Evolutionary conservation across 805 yeast genomes (phyloP), one percentile per base, ranked within the genome.

Genomic region (Suhomyces faveliae): DNA sequence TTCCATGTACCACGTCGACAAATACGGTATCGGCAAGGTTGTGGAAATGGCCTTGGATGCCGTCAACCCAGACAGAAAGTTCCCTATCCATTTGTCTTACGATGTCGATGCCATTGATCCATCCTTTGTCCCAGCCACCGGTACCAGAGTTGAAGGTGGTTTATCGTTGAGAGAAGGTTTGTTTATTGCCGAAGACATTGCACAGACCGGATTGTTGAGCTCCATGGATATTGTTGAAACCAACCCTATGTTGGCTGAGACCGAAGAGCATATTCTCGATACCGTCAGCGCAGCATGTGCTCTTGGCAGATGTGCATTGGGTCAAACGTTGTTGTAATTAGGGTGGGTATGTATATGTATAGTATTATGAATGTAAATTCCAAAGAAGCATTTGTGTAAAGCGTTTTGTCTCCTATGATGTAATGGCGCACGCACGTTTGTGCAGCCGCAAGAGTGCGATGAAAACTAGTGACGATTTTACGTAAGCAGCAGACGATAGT

Each of bases 51-150:
- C 99, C 1, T 68, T 92, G 50, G 81, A 83, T 52, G 77, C 78
- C 23, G 74, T 94, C 57, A 87, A 87, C 68, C 96, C 96, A 12
- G 77, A 80, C 46, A 72, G 77, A 46, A 68, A 78, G 11, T 56
- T 56, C 42, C 98, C 99, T 43, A 78, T 94, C 53, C 97, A 92
- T 73, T 70, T 94, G 55, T 85, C 95, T 22, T 92, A 91, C 64
- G 99, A 92, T 63, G 97, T 92, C 39, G 99, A 92, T 69, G 97
- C 97, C 38, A 85, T 94, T 49, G 99, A 92, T 68, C 98, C 98
- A 42, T 77, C 83, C 52, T 90, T 76, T 62, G 97, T 94, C 11
- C 97, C 97, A 15, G 96, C 97, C 35, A 92, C 99, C 1, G 99
- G 99, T 46, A 94, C 99, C 1, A 92, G 97, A 38, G 99, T 92